These are phyloP conservation scores for Arthrobotrys megalospora DNA, from an alignment of 2,329 filamentous ascomycete species.

Conservation along the genomic window DNA sequence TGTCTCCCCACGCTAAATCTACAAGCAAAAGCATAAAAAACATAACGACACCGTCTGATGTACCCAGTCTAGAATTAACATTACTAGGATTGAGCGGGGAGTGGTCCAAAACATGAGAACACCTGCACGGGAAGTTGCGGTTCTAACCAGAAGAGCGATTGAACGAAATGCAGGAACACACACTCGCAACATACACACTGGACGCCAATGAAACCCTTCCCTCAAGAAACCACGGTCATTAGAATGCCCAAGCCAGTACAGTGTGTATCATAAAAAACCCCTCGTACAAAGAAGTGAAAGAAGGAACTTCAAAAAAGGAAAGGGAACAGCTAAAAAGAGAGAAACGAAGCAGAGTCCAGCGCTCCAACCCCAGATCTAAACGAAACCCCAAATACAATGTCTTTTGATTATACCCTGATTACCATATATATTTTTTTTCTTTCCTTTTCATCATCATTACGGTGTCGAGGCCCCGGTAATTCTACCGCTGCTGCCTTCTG, in stretches of 20 bases:
- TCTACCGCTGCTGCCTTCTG: conserved; percentile 45
- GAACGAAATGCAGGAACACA: conserved; percentile 24
- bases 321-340: conserved; percentile 9
- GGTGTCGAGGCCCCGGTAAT: conserved; percentile 28
- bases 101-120: conserved; percentile 8
- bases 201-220: conserved; percentile 51
- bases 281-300: conserved; percentile 45
- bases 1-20: conserved; percentile 16
- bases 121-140: conserved; percentile 18
- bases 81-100: conserved; percentile 43
- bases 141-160: conserved; percentile 41
- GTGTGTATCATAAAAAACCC: conserved; percentile 44
- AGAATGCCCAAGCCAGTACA: conserved; percentile 47
- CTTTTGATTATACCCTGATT: conserved; percentile 53
- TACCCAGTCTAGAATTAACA: conserved; percentile 54
- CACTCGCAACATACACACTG: conserved; percentile 22
- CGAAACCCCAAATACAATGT: conserved; percentile 55
- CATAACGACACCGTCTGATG: conserved; percentile 4
- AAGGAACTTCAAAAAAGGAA: not conserved
- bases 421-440: conserved; percentile 27
- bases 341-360: conserved; percentile 34
- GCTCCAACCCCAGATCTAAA: conserved; percentile 58
- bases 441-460: conserved; percentile 29
- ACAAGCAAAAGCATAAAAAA: conserved; percentile 24
- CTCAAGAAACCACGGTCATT: conserved; percentile 29